Evolutionary conservation across 2,329 filamentous ascomycete species (phyloP).

Genomic region (Fusarium citri): DNA sequence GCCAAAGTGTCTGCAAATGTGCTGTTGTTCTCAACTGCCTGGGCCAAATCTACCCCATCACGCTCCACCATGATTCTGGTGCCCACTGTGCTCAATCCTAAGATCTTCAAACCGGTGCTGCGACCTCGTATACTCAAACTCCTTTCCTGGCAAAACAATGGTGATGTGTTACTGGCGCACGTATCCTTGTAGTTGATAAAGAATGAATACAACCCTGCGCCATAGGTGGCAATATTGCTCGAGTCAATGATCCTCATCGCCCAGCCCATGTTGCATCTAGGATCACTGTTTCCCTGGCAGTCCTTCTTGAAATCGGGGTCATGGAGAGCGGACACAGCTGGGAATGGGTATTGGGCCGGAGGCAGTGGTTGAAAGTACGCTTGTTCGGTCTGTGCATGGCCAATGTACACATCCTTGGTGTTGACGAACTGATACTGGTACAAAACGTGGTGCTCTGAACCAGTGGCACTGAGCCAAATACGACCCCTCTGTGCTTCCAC

Average conservation of each 20-base stretch:
- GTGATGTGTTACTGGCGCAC: slow-evolving; percentile 57
- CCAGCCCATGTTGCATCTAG: slow-evolving; percentile 70
- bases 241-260: slow-evolving; percentile 71
- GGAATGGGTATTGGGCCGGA: slow-evolving; percentile 67
- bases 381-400: slow-evolving; percentile 75
- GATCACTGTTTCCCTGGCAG: slow-evolving; percentile 58
- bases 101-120: slow-evolving; percentile 35
- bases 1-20: slow-evolving; percentile 49
- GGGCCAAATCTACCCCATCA: slow-evolving; percentile 38
- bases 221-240: slow-evolving; percentile 68
- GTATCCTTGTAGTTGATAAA: slow-evolving; percentile 71
- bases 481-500: slow-evolving; percentile 53
- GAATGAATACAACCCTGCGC: slow-evolving; percentile 75
- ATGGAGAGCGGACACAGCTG: slow-evolving; percentile 51
- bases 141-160: slow-evolving; percentile 59
- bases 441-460: slow-evolving; percentile 73
- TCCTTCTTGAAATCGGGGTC: slow-evolving; percentile 42
- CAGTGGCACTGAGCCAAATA: slow-evolving; percentile 73
- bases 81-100: slow-evolving; percentile 48
- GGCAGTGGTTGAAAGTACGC: slow-evolving; percentile 78
- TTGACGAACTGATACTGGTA: slow-evolving; percentile 75
- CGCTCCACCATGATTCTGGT: slow-evolving; percentile 45
- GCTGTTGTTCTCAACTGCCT: slow-evolving; percentile 44
- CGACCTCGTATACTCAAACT: slow-evolving; percentile 51
- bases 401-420: slow-evolving; percentile 71